Percentiles rank a stretch among this genome's conserved stretches.
Conservation (phyloP, 169 alveolate genomes). For the Ichthyophthirius multifiliis region DNA sequence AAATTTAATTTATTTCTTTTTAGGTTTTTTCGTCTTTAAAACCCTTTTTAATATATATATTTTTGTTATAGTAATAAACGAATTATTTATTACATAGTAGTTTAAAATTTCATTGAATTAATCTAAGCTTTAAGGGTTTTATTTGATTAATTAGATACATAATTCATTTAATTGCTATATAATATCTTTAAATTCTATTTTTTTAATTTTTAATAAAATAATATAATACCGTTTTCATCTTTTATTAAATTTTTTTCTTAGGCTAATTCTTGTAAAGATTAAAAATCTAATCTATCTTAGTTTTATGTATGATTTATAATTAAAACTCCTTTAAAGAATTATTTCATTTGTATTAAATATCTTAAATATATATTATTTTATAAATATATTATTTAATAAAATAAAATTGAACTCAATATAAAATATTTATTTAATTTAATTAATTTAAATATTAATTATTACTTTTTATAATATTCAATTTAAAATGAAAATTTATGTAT, state of each 20-base stretch:
- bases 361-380: too few relatives aligned
- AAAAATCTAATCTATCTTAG: neutral
- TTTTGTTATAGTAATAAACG: neutral
- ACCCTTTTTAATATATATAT: neutral
- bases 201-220: neutral
- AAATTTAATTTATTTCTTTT: neutral
- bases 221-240: neutral
- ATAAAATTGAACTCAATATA: too few relatives aligned
- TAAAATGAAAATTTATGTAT: too few relatives aligned
- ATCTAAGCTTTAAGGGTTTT: neutral
- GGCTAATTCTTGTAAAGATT: neutral
- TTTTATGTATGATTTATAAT: neutral
- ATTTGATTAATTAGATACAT: neutral
- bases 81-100: neutral
- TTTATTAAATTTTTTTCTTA: conserved; percentile 4
- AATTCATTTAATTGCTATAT: neutral
- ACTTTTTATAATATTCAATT: too few relatives aligned
- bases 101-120: neutral
- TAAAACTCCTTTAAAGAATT: neutral
- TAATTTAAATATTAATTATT: too few relatives aligned
- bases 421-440: too few relatives aligned
- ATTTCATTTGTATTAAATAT: too few relatives aligned
- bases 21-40: neutral
- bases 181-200: neutral
- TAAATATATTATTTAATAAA: too few relatives aligned